Conservation (phyloP, 148 eudicot species). For the Vaccinium darrowii region DNA sequence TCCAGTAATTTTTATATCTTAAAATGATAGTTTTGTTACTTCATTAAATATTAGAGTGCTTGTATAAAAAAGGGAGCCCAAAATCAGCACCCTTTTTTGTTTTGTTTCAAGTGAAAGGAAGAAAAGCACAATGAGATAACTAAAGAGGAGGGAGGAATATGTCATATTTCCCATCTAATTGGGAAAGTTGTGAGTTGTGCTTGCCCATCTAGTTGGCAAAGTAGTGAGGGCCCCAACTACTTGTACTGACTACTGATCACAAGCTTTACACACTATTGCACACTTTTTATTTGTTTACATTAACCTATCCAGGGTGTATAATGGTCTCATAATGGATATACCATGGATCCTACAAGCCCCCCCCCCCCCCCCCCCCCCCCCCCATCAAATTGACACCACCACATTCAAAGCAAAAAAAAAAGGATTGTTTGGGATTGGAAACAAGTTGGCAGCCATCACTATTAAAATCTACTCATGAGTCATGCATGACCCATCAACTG, state of each 20-base stretch:
- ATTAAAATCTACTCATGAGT: neutral
- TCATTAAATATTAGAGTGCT: too few relatives aligned
- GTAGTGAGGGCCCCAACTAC: neutral
- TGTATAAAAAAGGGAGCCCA: neutral
- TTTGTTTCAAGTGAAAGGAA: neutral
- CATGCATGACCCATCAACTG: neutral
- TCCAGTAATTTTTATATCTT: too few relatives aligned
- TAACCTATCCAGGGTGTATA: neutral
- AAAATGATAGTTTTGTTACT: too few relatives aligned
- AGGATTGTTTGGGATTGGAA: neutral
- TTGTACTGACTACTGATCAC: neutral
- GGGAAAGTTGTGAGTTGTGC: neutral
- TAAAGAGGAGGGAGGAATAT: neutral
- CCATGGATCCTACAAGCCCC: neutral
- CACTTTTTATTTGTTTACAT: neutral
- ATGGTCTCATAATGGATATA: neutral
- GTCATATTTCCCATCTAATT: neutral
- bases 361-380: neutral
- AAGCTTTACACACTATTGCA: neutral
- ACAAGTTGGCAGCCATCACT: neutral
- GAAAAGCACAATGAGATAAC: neutral
- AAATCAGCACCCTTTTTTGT: too few relatives aligned
- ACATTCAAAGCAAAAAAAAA: neutral
- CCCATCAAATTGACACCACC: neutral
- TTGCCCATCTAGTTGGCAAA: neutral